These are phyloP conservation scores for Cercospora sp. DNA, from an alignment of 2,329 filamentous ascomycete species.

Conservation along the genomic window DNA sequence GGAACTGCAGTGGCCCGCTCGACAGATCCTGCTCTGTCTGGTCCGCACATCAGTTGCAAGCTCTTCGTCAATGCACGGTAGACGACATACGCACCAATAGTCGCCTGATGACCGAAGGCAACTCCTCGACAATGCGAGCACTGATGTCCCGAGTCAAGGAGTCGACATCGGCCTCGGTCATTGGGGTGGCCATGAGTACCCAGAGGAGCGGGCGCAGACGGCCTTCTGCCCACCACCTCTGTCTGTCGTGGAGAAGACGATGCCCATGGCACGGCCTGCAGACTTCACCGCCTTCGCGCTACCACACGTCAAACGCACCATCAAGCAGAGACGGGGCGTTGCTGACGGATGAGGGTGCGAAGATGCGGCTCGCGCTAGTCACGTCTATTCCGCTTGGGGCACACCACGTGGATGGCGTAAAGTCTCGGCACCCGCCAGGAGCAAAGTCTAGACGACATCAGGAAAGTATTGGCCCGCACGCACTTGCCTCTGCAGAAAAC, in stretches of 20 bases:
- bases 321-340: not conserved
- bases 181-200: not conserved
- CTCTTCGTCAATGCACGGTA: not conserved
- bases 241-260: not conserved
- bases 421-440: not conserved
- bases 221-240: not conserved
- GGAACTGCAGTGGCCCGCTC: constrained; percentile 23
- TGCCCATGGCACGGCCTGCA: not conserved
- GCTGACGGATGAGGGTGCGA: not conserved
- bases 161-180: constrained; percentile 19
- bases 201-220: not conserved
- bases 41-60: not conserved
- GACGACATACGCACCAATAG: constrained; percentile 12
- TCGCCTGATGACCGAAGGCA: constrained; percentile 22
- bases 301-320: not conserved
- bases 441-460: not conserved
- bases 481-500: not conserved
- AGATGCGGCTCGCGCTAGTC: not conserved
- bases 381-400: not conserved
- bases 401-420: not conserved
- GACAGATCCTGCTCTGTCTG: constrained; percentile 14
- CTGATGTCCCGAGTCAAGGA: constrained; percentile 24
- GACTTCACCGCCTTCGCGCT: not conserved
- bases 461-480: not conserved
- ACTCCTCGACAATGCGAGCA: constrained; percentile 22